Base-by-base conservation (phyloP, 2,329 filamentous ascomycete genomes). In the Aureobasidium zeae region DNA sequence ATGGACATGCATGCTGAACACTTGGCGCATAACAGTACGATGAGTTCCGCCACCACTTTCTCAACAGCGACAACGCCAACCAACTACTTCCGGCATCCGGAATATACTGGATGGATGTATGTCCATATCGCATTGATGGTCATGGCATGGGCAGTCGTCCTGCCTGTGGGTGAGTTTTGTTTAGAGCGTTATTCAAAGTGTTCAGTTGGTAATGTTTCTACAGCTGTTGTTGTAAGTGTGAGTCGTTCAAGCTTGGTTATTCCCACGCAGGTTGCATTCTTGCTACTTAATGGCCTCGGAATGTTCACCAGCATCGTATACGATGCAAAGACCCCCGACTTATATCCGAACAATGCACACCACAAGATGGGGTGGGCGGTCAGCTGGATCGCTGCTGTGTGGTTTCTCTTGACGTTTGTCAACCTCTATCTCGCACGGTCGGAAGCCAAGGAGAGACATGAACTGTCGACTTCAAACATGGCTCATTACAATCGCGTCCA, bases 151-250 rank as follows among this genome's bases (percentile, higher is more conserved):
- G 70, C 83, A 25, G 71, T 88, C 44, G 57, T 83, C 36, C 69
- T 89, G 44, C 86, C 86, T 38, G 61, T 82, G 48, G 80, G 84
- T 83, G 70, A 66, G 78, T 66, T n/a, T n/a, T n/a, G n/a, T n/a
- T n/a, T n/a, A n/a, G n/a, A n/a, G n/a, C n/a, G n/a, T n/a, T n/a
- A n/a, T n/a, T n/a, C n/a, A n/a, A n/a, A n/a, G n/a, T n/a, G n/a
- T n/a, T n/a, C n/a, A n/a, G n/a, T 1, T 19, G 19, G 16, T 35
- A 25, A 44, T 44, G n/a, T 30, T 37, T 6, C 21, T 5, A 6
- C 53, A 91, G 86, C 77, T 51, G 80, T 94, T 36, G 86, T 95
- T 79, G 71, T 96, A 51, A 94, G 86, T 44, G 70, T 94, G 50
- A 81, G 82, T 25, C 77, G 76, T 48, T 95, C 88, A 31, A 75